phyloP scores from a whole-genome alignment of 2,329 filamentous ascomycete genomes.

The Fusarium tuaranense region DNA sequence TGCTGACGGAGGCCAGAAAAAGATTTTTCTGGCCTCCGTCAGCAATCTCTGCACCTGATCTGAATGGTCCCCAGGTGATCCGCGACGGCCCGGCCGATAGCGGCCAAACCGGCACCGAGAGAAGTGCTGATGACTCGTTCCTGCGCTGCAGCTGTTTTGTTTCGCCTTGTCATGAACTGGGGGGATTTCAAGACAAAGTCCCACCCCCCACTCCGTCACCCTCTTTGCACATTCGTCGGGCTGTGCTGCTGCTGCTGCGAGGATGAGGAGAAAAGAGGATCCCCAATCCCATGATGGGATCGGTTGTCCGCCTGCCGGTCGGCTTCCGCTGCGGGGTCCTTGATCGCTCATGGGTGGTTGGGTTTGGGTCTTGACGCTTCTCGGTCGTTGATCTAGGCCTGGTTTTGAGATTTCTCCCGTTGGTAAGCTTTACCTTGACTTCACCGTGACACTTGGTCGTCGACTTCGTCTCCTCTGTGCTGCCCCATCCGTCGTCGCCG shows the following conservation, averaged over 20 bases:
- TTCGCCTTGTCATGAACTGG: conserved; percentile 24
- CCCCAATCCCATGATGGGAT: conserved; percentile 36
- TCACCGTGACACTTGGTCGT: conserved; percentile 13
- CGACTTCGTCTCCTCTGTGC: conserved; percentile 5
- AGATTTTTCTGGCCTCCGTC: conserved; percentile 9
- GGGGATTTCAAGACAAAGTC: conserved; percentile 4
- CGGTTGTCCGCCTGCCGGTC: conserved; percentile 9
- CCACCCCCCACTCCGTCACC: conserved; percentile 25
- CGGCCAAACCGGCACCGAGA: conserved; percentile 7
- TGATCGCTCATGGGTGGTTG: conserved; percentile 22
- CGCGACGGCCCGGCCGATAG: conserved; percentile 14
- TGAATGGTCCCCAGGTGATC: conserved; percentile 15
- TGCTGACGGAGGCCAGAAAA: too few relatives aligned
- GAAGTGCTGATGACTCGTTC: background rate
- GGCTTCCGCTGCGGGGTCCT: conserved; percentile 29
- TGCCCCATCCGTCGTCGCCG: conserved; percentile 7
- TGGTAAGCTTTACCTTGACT: conserved; percentile 24
- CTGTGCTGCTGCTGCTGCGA: conserved; percentile 19
- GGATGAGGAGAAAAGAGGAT: conserved; percentile 22
- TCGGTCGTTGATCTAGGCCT: conserved; percentile 19
- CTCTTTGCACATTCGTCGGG: conserved; percentile 10
- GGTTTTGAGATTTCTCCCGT: conserved; percentile 13
- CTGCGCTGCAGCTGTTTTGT: background rate
- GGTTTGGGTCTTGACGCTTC: conserved; percentile 26
- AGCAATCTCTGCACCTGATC: conserved; percentile 12